Evolutionary conservation across 495 filamentous ascomycete genomes (phyloP).

Genomic region (Articulospora tetracladia): DNA sequence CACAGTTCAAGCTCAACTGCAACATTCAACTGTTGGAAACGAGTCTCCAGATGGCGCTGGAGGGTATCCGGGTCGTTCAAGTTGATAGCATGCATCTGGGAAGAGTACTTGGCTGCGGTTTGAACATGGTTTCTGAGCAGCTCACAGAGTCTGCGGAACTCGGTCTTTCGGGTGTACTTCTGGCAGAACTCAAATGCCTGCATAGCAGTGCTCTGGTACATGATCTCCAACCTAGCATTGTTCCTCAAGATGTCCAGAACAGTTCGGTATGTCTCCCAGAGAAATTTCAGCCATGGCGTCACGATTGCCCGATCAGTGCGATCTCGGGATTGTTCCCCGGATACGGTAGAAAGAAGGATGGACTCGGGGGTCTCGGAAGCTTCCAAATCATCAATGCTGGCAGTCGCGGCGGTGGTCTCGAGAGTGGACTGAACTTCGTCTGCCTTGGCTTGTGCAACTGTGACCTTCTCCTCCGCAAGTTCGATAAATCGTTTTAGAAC

Average conservation of each 20-base stretch:
- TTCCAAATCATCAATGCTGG: slow-evolving; percentile 90
- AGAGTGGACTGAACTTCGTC: slow-evolving; percentile 88
- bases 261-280: slow-evolving; percentile 99
- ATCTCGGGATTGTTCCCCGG: slow-evolving; percentile 93
- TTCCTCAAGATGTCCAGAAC: slow-evolving; percentile 98
- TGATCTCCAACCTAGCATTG: slow-evolving; percentile 94
- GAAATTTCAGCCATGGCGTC: slow-evolving; percentile 97
- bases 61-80: slow-evolving; percentile 95
- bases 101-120: slow-evolving; percentile 97
- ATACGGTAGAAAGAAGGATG: slow-evolving; percentile 95
- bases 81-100: slow-evolving; percentile 99
- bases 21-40: slow-evolving; percentile 97
- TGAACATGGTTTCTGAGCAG: slow-evolving; percentile 97
- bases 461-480: slow-evolving; percentile 92
- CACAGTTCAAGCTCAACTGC: slow-evolving; percentile 96
- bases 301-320: slow-evolving; percentile 97
- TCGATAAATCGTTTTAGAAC: slow-evolving; percentile 98
- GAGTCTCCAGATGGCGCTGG: slow-evolving; percentile 94
- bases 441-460: slow-evolving; percentile 91
- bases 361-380: slow-evolving; percentile 97
- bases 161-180: slow-evolving; percentile 97
- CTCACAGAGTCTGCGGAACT: slow-evolving; percentile 97
- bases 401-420: slow-evolving; percentile 63
- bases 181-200: slow-evolving; percentile 98
- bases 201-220: slow-evolving; percentile 96